phyloP scores from a whole-genome alignment of 2,329 filamentous ascomycete species.

The Graphium sp. region DNA sequence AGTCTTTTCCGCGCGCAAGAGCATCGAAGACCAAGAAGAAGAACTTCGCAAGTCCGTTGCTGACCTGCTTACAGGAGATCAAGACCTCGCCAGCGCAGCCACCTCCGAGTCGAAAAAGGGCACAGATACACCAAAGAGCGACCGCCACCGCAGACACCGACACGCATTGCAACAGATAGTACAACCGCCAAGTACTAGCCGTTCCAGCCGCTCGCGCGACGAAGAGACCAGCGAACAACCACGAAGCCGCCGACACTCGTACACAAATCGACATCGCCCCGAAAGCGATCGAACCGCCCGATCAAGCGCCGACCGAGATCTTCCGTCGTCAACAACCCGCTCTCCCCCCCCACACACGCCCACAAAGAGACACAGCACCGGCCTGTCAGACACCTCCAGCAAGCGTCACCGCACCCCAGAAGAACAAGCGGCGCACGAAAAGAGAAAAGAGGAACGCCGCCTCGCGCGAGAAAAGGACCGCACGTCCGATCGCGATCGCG shows the following conservation, averaged over 20 bases:
- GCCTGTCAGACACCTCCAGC: conserved; percentile 2
- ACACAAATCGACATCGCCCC: conserved; percentile 5
- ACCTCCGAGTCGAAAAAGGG: conserved; percentile 18
- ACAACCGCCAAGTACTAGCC: conserved; percentile 1
- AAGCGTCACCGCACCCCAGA: conserved; percentile 23
- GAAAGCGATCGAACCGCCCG: conserved; percentile 13
- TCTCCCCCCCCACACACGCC: conserved; percentile 2
- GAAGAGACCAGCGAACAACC: conserved; percentile 4
- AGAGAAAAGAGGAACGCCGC: conserved; percentile 27
- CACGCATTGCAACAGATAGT: conserved; percentile 10
- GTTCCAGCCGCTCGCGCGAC: conserved; percentile 2
- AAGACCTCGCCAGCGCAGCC: conserved; percentile 20
- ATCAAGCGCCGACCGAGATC: conserved; percentile 7
- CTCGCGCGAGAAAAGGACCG: conserved; percentile 4
- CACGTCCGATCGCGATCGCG: background rate
- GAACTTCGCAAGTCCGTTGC: conserved; percentile 28
- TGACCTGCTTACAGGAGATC: conserved; percentile 40
- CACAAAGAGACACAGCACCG: conserved; percentile 6
- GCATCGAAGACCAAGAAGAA: conserved; percentile 18
- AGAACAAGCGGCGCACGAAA: conserved; percentile 32
- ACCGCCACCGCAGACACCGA: conserved; percentile 23
- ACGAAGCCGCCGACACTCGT: conserved; percentile 3
- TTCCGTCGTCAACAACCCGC: background rate
- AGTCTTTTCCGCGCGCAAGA: too few species aligned
- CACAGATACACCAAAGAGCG: conserved; percentile 13